Evolutionary conservation across 2,329 filamentous ascomycete genomes (phyloP).

Genomic region (Exophiala viscosa): DNA sequence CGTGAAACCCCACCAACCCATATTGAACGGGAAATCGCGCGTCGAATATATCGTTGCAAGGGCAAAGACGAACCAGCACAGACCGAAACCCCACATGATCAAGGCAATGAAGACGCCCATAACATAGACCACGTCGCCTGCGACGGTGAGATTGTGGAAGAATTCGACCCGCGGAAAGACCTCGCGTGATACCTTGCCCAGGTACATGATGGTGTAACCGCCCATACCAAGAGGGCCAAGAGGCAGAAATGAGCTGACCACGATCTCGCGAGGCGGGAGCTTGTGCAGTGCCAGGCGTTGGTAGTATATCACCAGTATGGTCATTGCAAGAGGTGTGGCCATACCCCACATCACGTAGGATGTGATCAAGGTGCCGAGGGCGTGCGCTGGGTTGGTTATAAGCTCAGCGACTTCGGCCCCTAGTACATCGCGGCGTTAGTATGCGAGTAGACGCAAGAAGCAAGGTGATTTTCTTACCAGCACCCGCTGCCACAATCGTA

Average conservation of each 20-base stretch:
- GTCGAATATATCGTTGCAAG: constrained; percentile 34
- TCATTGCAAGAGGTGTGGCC: constrained; percentile 53
- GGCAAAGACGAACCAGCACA: constrained; percentile 42
- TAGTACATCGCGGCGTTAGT: constrained; percentile 26
- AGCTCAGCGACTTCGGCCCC: constrained; percentile 54
- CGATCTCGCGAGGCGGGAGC: constrained; percentile 64
- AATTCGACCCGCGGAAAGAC: constrained; percentile 35
- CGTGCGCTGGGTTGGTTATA: constrained; percentile 51
- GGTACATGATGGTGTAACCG: constrained; percentile 55
- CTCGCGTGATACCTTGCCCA: constrained; percentile 45
- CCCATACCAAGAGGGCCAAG: constrained; percentile 65
- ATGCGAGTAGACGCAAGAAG: not conserved
- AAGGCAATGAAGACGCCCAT: constrained; percentile 37
- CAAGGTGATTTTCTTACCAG: constrained; percentile 43
- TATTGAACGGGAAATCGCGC: constrained; percentile 55
- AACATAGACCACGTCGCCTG: constrained; percentile 35
- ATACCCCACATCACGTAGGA: constrained; percentile 71
- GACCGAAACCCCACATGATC: constrained; percentile 39
- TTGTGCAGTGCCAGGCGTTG: constrained; percentile 65
- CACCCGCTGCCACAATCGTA: constrained; percentile 62
- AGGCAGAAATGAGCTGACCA: constrained; percentile 66
- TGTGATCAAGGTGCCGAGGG: constrained; percentile 59
- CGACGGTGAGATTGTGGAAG: constrained; percentile 23
- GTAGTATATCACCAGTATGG: constrained; percentile 66
- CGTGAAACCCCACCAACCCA: constrained; percentile 61